Evolutionary conservation across 305 asterid species (phyloP).

Genomic region (Fraxinus latifolia): DNA sequence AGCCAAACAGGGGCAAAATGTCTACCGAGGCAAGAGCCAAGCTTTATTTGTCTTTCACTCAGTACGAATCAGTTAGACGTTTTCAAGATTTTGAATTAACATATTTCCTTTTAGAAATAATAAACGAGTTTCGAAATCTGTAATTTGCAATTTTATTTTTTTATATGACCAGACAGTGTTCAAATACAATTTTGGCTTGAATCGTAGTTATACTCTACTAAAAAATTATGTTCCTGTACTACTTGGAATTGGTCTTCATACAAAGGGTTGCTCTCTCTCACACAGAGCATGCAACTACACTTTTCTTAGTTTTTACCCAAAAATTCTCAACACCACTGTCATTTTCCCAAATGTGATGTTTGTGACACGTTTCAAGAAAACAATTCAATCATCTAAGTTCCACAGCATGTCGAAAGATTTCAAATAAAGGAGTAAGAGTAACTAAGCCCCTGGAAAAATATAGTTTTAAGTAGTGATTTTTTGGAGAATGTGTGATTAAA

Average conservation of each 20-base stretch:
- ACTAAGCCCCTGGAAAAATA: background rate
- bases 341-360: constrained; percentile 15
- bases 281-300: constrained; percentile 26
- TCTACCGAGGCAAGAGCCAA: background rate
- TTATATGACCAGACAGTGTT: background rate
- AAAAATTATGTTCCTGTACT: too few species aligned
- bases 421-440: background rate
- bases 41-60: background rate
- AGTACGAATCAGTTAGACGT: background rate
- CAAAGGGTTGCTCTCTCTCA: background rate
- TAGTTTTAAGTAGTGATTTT: too few species aligned
- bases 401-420: background rate
- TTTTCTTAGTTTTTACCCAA: background rate
- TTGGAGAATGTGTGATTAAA: too few species aligned
- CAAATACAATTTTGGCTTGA: background rate
- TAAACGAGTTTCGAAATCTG: background rate
- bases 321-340: constrained; percentile 5
- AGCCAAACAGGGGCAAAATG: background rate
- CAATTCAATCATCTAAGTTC: background rate
- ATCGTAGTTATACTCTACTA: background rate
- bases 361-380: constrained; percentile 6
- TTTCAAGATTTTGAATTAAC: background rate
- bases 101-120: too few species aligned
- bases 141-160: too few species aligned
- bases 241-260: too few species aligned